Conservation (phyloP, 306 rosid genomes). For the Acmispon strigosus region DNA sequence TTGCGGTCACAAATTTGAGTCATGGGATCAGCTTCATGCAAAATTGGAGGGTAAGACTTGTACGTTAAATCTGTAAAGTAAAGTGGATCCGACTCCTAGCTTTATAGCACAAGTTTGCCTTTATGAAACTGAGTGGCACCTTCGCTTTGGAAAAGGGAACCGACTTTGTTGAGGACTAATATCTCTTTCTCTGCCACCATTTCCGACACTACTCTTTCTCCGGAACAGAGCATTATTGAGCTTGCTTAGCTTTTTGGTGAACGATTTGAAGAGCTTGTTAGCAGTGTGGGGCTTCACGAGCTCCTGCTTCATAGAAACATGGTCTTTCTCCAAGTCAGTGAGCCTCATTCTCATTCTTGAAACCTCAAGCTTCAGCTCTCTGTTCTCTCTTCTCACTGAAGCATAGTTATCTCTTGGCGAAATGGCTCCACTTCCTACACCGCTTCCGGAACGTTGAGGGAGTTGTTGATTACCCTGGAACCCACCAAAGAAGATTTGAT, state of each 20-base stretch:
- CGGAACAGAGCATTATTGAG: constrained; percentile 56
- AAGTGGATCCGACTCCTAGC: too few relatives aligned
- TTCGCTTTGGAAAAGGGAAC: constrained; percentile 78
- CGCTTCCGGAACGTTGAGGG: constrained; percentile 91
- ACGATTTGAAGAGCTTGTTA: constrained; percentile 60
- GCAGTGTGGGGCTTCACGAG: constrained; percentile 80
- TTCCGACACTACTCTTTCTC: constrained; percentile 53
- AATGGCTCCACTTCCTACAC: constrained; percentile 96
- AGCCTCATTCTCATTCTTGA: constrained; percentile 99
- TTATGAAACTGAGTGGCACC: constrained; percentile 94
- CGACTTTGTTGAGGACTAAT: constrained; percentile 48
- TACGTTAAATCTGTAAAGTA: too few relatives aligned
- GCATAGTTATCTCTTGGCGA: constrained; percentile 97
- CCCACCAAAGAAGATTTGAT: constrained; percentile 72
- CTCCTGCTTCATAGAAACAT: constrained; percentile 89
- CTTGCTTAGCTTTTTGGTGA: constrained; percentile 67
- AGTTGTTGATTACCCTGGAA: constrained; percentile 40
- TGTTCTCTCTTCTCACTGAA: constrained; percentile 90
- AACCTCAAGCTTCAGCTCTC: constrained; percentile 95
- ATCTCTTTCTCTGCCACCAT: not conserved
- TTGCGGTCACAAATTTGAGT: too few relatives aligned
- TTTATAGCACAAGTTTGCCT: too few relatives aligned
- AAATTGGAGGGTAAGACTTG: too few relatives aligned
- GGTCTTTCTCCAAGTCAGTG: constrained; percentile 95
- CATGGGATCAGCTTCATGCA: too few relatives aligned